phyloP scores from a whole-genome alignment of 2,329 filamentous ascomycete genomes.

The Stachybotrys elegans region DNA sequence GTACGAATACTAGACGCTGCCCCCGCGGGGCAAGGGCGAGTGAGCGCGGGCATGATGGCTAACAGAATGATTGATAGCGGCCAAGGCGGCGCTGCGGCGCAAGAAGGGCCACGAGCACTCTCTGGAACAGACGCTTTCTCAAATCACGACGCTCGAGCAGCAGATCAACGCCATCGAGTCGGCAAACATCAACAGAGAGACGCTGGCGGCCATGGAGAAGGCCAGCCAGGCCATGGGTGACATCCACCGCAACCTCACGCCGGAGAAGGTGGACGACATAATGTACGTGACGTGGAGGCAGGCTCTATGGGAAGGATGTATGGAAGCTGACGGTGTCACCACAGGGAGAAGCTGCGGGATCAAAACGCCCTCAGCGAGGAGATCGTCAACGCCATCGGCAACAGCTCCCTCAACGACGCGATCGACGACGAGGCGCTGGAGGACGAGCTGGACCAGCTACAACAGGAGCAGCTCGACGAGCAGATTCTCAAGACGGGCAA shows the following conservation, averaged over 20 bases:
- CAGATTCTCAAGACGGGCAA: conserved; percentile 87
- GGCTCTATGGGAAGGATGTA: not conserved
- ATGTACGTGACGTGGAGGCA: conserved; percentile 59
- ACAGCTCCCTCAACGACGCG: conserved; percentile 58
- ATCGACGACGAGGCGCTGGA: conserved; percentile 86
- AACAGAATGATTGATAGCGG: conserved; percentile 52
- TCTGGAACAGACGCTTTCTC: conserved; percentile 81
- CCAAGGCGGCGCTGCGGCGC: conserved; percentile 81
- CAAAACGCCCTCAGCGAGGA: conserved; percentile 92
- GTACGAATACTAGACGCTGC: too few species aligned
- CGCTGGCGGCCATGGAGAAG: conserved; percentile 87
- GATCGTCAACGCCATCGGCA: conserved; percentile 81
- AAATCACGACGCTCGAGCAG: conserved; percentile 88
- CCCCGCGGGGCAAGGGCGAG: too few species aligned
- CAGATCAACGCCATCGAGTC: conserved; percentile 97
- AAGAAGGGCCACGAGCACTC: conserved; percentile 94
- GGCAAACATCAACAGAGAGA: conserved; percentile 98
- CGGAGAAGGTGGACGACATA: conserved; percentile 90
- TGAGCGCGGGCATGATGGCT: conserved; percentile 14
- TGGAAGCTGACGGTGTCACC: conserved; percentile 23
- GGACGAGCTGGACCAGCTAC: conserved; percentile 76
- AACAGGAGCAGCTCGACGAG: conserved; percentile 90
- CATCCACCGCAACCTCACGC: conserved; percentile 85
- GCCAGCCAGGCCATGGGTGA: conserved; percentile 86
- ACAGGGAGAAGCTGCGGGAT: conserved; percentile 83